Evolutionary conservation across 257 asterid genomes (phyloP).

Genomic region (Verbena officinalis): DNA sequence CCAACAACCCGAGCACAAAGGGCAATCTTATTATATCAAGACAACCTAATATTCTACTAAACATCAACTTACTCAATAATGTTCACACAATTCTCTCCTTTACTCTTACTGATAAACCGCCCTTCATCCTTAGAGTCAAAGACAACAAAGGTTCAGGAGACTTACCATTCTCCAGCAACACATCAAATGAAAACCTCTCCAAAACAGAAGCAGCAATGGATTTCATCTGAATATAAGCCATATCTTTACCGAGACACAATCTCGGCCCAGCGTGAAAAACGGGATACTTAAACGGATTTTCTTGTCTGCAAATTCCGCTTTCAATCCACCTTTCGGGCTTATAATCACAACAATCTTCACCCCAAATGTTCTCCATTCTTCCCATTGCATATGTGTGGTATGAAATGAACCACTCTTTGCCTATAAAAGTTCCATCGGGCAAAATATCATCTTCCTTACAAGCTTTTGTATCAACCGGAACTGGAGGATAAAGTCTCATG

Average conservation of each 20-base stretch:
- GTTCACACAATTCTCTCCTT: constrained; percentile 48
- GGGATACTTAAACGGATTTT: constrained; percentile 67
- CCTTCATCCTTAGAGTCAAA: constrained; percentile 80
- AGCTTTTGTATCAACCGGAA: constrained; percentile 63
- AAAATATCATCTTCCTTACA: constrained; percentile 59
- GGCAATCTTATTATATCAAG: not conserved
- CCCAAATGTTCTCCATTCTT: constrained; percentile 85
- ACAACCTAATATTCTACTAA: not conserved
- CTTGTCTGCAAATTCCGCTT: constrained; percentile 62
- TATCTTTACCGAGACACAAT: constrained; percentile 84
- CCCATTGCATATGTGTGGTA: constrained; percentile 82
- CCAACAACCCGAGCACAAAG: not conserved
- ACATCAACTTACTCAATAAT: not conserved
- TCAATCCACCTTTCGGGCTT: constrained; percentile 95
- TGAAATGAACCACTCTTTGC: constrained; percentile 63
- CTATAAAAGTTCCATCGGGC: constrained; percentile 83
- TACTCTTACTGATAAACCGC: constrained; percentile 66
- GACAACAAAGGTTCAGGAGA: constrained; percentile 67
- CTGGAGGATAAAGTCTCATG: constrained; percentile 91
- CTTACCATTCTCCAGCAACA: constrained; percentile 54
- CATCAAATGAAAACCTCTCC: constrained; percentile 61
- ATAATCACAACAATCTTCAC: constrained; percentile 69
- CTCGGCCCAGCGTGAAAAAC: constrained; percentile 91
- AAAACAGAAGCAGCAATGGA: constrained; percentile 74
- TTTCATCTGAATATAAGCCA: constrained; percentile 96